Base-by-base conservation (phyloP, 148 eudicot species). In the Amaranthus hypochondriacus region DNA sequence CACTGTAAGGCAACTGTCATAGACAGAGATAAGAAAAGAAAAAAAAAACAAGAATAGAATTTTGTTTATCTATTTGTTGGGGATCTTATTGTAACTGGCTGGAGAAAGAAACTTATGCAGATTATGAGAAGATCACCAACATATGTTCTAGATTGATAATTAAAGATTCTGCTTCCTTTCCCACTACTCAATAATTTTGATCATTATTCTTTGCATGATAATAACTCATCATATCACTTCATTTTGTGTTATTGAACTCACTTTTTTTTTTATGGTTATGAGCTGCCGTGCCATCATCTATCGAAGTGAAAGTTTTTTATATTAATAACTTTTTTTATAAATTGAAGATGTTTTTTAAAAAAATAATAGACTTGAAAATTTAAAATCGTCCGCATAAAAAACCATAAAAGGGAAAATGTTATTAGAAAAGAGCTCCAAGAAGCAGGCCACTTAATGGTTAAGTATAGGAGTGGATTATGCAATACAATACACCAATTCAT, bases 1-100 rank as follows among this genome's bases (percentile, higher is more conserved):
- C 78, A 79, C 43, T 74, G 75, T 48, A 62, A 79, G 59, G 78
- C 70, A 69, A 75, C 74, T 70, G 70, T 74, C 75, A 79, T 69
- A 74, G 71, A 69, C 58, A 74, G 71, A 71, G 58, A 10, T 62
- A 56, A 75, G n/a, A 39, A 12, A 43, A 52, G 0, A 48, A 58
- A 43, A 6, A 50, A 57, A 56, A 46, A 49, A 43, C 51, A 14
- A 44, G 67, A 69, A 74, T 53, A 46, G 72, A 48, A 70, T 79
- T 69, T 78, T 70, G 55, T 78, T 63, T 62, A 68, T 58, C 56
- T 54, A 76, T 49, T 10, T 77, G 56, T 60, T 73, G 66, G 62
- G 58, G 61, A 61, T 73, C 69, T 68, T 59, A 66, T 66, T 61
- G 67, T 78, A 60, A 69, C 56, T 48, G 62, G 53, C 49, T 66